Evolutionary conservation across 345 rosid species (phyloP).

Genomic region (Barbarea vulgaris): DNA sequence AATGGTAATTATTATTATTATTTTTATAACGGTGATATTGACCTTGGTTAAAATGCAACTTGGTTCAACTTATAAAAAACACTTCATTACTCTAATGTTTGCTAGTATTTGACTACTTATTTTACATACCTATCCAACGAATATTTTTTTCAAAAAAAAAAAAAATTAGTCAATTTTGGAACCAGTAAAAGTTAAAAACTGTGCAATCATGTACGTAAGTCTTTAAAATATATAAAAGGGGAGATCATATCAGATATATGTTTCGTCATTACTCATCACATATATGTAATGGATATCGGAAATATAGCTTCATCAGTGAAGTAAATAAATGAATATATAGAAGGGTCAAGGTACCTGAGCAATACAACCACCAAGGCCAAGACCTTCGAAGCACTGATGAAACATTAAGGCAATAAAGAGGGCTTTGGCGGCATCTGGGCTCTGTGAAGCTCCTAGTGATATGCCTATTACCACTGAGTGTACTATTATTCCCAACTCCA

Average conservation of each 20-base stretch:
- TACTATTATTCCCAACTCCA: conserved; percentile 67
- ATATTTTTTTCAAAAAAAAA: too few species aligned
- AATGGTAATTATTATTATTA: too few species aligned
- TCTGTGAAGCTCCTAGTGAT: conserved; percentile 60
- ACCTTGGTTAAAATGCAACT: too few species aligned
- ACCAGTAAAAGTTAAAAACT: not conserved
- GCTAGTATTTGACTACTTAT: not conserved
- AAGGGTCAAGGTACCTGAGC: conserved; percentile 43
- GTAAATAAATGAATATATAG: not conserved
- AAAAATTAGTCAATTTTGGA: not conserved
- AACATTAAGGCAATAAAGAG: conserved; percentile 58
- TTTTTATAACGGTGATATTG: too few species aligned
- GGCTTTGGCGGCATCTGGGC: conserved; percentile 48
- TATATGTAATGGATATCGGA: too few species aligned
- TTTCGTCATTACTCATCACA: not conserved
- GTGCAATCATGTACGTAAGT: not conserved
- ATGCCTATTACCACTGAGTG: conserved; percentile 69
- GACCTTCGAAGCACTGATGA: conserved; percentile 73
- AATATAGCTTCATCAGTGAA: not conserved
- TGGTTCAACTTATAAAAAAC: too few species aligned
- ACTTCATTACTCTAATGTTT: not conserved
- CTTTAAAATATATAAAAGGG: too few species aligned
- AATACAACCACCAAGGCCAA: conserved; percentile 71
- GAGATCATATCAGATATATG: not conserved
- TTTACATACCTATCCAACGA: not conserved